Conservation (phyloP, 164 flowering plant species). For the Taxillus chinensis region DNA sequence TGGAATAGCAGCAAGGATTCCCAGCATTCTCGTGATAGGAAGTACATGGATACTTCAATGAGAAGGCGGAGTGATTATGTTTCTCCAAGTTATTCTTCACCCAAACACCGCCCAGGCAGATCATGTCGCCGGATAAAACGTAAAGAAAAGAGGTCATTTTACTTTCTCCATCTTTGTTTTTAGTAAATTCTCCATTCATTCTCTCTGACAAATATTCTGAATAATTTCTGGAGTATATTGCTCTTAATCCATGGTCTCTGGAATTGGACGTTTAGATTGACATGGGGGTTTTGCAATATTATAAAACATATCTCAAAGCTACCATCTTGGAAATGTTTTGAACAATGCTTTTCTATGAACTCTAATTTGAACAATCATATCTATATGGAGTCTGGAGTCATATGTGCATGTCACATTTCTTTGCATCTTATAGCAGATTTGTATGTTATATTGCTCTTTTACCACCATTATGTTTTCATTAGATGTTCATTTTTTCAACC, state of each 20-base stretch:
- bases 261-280: no score
- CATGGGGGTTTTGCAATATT: no score
- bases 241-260: no score
- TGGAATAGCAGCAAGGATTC: slow-evolving; percentile 57
- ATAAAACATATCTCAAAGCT: background rate
- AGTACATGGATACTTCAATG: slow-evolving; percentile 21
- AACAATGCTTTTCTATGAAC: no score
- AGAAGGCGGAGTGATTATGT: slow-evolving; percentile 32
- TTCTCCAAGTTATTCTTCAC: slow-evolving; percentile 31
- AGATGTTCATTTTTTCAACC: no score
- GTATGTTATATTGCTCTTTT: no score
- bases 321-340: background rate
- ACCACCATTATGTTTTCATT: no score
- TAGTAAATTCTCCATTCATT: no score
- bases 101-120: slow-evolving; percentile 44
- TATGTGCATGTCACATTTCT: no score
- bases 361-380: background rate
- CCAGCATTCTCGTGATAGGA: slow-evolving; percentile 29
- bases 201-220: no score
- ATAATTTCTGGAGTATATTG: no score
- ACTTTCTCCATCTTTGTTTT: background rate
- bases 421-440: no score
- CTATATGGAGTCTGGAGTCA: background rate
- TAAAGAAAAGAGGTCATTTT: slow-evolving; percentile 43
- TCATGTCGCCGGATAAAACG: slow-evolving; percentile 73